Evolutionary conservation across 306 rosid species (phyloP).

Genomic region (Argentina anserina): DNA sequence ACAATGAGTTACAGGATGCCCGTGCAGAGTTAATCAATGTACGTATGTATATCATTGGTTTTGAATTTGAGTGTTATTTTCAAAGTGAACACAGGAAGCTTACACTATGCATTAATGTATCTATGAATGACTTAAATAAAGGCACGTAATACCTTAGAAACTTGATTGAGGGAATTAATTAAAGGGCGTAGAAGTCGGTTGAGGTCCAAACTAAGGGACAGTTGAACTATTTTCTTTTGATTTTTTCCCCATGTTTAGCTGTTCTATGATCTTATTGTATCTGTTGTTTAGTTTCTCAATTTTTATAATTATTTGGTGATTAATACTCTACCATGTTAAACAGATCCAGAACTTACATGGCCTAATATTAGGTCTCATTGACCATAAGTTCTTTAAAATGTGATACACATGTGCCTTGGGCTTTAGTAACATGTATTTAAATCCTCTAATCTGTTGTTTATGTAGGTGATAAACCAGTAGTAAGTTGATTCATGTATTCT

Average conservation of each 20-base stretch:
- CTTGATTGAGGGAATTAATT: background rate
- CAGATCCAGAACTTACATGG: background rate
- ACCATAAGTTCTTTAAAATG: background rate
- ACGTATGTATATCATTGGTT: slow-evolving; percentile 1
- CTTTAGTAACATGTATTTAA: background rate
- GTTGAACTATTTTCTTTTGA: background rate
- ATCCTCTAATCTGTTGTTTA: background rate
- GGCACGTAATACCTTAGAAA: background rate
- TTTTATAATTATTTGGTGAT: background rate
- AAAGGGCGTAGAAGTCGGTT: background rate
- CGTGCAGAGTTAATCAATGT: slow-evolving; percentile 56
- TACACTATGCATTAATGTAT: background rate
- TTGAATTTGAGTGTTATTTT: background rate
- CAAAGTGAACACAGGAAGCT: background rate
- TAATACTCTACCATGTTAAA: background rate
- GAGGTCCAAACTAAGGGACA: background rate
- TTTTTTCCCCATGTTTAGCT: no score
- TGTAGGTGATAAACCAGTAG: background rate
- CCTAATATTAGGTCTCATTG: background rate
- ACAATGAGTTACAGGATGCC: slow-evolving; percentile 68
- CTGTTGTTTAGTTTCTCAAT: background rate
- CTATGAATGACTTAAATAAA: background rate
- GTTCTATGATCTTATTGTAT: no score
- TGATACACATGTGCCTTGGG: background rate
- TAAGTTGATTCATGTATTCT: background rate